These are phyloP conservation scores for Naematelia encephala DNA, from an alignment of 768 basidiomycete species.

Conservation along the genomic window DNA sequence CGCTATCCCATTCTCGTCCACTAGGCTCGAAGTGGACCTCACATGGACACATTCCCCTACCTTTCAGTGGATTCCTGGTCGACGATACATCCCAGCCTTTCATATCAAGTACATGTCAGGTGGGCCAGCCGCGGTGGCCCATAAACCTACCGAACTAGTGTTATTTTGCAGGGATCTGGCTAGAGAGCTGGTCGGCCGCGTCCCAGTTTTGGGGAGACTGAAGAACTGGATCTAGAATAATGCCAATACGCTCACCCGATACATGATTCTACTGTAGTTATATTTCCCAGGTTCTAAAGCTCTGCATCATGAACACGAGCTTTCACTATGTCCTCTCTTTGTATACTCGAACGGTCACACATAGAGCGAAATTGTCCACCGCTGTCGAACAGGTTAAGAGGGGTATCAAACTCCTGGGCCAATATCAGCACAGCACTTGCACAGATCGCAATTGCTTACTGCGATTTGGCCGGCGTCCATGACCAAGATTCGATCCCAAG, in stretches of 20 bases:
- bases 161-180: neutral
- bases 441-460: constrained; percentile 57
- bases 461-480: constrained; percentile 73
- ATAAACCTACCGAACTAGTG: neutral
- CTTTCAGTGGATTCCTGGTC: constrained; percentile 1
- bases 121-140: neutral
- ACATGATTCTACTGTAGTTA: neutral
- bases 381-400: constrained; percentile 60
- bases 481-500: constrained; percentile 83
- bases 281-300: neutral
- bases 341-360: constrained; percentile 76
- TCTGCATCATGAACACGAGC: constrained; percentile 4
- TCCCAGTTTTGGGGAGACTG: neutral
- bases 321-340: constrained; percentile 63
- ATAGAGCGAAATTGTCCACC: constrained; percentile 75
- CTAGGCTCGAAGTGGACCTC: constrained; percentile 5
- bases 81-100: constrained; percentile 2
- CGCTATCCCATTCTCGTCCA: neutral
- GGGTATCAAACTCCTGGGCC: constrained; percentile 70
- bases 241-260: no score
- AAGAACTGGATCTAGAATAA: neutral
- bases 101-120: neutral
- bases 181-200: neutral
- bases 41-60: neutral
- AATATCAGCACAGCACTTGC: constrained; percentile 13